Percentiles rank a stretch among this genome's conserved stretches.
Conservation (phyloP, 2,329 filamentous ascomycete genomes). For the Pestalotiopsis sp. region DNA sequence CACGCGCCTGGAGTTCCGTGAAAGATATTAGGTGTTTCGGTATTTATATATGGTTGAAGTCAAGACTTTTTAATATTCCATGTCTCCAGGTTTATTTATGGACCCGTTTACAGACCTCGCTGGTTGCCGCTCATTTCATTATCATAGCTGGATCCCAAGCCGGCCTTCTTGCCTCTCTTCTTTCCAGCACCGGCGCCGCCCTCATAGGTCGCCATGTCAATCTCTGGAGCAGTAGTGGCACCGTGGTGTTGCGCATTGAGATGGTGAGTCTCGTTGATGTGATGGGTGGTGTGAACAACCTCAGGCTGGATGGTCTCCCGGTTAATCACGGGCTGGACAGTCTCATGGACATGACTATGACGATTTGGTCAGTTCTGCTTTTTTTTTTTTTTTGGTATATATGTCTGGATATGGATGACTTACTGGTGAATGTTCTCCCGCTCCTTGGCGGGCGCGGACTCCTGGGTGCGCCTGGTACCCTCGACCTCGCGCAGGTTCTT, state of each 20-base stretch:
- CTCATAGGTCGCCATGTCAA: neutral
- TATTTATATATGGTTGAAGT: neutral
- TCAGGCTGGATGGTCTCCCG: slow-evolving; percentile 4
- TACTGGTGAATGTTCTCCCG: slow-evolving; percentile 9
- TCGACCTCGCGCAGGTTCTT: neutral
- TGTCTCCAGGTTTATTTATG: neutral
- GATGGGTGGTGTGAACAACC: slow-evolving; percentile 3
- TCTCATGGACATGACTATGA: slow-evolving; percentile 7
- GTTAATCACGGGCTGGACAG: slow-evolving; percentile 4
- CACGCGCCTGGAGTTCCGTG: too few species aligned
- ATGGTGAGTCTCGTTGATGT: slow-evolving; percentile 1
- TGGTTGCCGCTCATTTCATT: neutral
- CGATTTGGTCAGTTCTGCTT: neutral
- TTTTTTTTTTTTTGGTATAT: too few species aligned
- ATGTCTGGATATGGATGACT: too few species aligned
- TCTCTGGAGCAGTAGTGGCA: neutral
- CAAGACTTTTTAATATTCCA: neutral
- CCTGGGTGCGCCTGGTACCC: neutral
- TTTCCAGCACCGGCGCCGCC: neutral
- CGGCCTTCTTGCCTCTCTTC: neutral
- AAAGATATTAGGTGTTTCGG: neutral
- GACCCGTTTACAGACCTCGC: neutral
- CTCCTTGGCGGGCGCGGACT: neutral
- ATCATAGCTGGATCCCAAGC: neutral
- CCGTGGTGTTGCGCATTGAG: slow-evolving; percentile 6